Conservation (phyloP, 495 filamentous ascomycete species). For the Aspergillus saccharolyticus region DNA sequence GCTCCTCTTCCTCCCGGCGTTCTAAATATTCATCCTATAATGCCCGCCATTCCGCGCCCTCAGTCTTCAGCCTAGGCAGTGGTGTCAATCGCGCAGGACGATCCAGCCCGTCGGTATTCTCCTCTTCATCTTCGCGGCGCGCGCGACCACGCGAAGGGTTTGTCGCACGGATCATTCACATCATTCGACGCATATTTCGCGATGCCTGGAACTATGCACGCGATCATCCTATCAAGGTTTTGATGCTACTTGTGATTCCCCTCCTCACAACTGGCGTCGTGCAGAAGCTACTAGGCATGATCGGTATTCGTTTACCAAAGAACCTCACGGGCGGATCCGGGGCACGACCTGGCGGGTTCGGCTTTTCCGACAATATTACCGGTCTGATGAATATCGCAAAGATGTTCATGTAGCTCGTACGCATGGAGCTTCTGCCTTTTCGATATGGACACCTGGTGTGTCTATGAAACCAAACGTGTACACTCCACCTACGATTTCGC, state of each 20-base stretch:
- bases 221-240: conserved; percentile 73
- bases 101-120: conserved; percentile 49
- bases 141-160: conserved; percentile 71
- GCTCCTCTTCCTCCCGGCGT: conserved; percentile 35
- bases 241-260: conserved; percentile 80
- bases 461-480: neutral
- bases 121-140: conserved; percentile 55
- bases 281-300: conserved; percentile 61
- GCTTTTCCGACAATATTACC: conserved; percentile 42
- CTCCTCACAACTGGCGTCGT: conserved; percentile 77
- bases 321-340: conserved; percentile 41
- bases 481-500: neutral
- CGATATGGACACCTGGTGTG: neutral
- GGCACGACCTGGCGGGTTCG: conserved; percentile 25
- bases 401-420: conserved; percentile 50
- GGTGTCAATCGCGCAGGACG: conserved; percentile 24
- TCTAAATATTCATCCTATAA: conserved; percentile 38
- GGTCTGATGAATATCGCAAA: conserved; percentile 56
- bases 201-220: conserved; percentile 72
- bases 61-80: conserved; percentile 48
- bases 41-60: conserved; percentile 41
- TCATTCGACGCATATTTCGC: conserved; percentile 67
- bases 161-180: conserved; percentile 60
- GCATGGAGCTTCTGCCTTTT: neutral
- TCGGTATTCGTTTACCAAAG: conserved; percentile 69